Base-by-base conservation (phyloP, 2,329 filamentous ascomycete species). In the Aaosphaeria arxii region DNA sequence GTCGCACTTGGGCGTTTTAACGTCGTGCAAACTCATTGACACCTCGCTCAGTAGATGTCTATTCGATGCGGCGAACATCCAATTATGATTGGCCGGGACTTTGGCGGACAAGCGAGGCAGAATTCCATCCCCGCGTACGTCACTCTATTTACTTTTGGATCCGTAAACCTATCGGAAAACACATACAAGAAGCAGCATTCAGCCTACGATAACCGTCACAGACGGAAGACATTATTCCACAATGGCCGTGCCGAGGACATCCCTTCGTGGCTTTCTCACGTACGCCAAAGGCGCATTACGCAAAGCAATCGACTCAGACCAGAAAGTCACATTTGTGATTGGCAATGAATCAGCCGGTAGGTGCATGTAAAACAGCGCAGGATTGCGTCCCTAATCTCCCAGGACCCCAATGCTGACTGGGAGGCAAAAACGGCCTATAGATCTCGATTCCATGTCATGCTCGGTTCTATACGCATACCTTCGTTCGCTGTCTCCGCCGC, bases 401-500 rank as follows among this genome's bases (percentile, higher is more conserved):
- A 24, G n/a, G n/a, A 36, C 9, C 33, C n/a, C 9, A 9, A 36
- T 36, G 33, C 9, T 36, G n/a, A 36, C 33, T 36, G 33, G 7
- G 4, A 40, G 30, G 38, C 7, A 42, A 13, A 40, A 38, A 43
- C 49, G 58, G 40, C 63, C 56, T 57, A 11, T 69, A 88, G 89
- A 94, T 58, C 84, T 94, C 46, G 89, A 94, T 71, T 91, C 88
- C 1, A 80, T 94, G 56, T 88, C 86, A 67, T 86, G 83, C 30
- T 82, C 88, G 29, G 71, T 94, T 13, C 71, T 91, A 29, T 83
- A 87, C 50, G 87, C 89, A 48, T 94, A 91, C 69, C 74, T 92
- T 35, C 82, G 83, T 54, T 86, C 83, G 32, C 79, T 84, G 62
- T 66, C 77, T 4, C 72, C 80, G 4, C 75, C 71, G 42, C 60